Percentiles rank a stretch among this genome's conserved stretches.
These are phyloP conservation scores for Mallotus repandus DNA, from an alignment of 441 rosid genomes.

Conservation along the genomic window DNA sequence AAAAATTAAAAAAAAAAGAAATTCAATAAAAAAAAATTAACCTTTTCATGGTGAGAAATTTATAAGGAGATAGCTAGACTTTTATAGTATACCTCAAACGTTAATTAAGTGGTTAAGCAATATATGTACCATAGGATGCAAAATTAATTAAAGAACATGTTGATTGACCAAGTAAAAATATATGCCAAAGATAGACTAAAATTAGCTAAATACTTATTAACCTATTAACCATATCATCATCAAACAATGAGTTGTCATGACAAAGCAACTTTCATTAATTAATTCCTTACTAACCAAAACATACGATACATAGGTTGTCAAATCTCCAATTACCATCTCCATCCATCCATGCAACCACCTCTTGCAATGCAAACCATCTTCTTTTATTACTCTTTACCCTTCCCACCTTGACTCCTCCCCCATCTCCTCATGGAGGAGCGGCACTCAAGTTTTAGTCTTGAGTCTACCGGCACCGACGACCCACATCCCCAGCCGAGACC, in stretches of 20 bases:
- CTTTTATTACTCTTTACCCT: background rate
- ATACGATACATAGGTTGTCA: background rate
- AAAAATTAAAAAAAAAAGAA: too few relatives aligned
- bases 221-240: background rate
- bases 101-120: too few relatives aligned
- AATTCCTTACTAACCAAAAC: background rate
- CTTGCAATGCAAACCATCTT: constrained; percentile 38
- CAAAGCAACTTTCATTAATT: background rate
- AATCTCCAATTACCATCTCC: background rate
- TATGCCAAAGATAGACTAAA: background rate
- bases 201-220: background rate
- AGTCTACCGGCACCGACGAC: background rate
- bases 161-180: constrained; percentile 7
- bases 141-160: background rate
- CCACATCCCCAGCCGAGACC: background rate
- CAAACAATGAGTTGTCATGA: background rate
- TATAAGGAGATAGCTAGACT: too few relatives aligned
- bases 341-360: constrained; percentile 18
- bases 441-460: constrained; percentile 10
- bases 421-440: constrained; percentile 47
- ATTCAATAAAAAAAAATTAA: too few relatives aligned
- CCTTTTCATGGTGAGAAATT: too few relatives aligned
- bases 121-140: too few relatives aligned
- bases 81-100: too few relatives aligned
- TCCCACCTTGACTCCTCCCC: constrained; percentile 22